Evolutionary conservation across 169 alveolate genomes (phyloP), one percentile per base, ranked within the genome.

Genomic region (Plasmodium relictum): DNA sequence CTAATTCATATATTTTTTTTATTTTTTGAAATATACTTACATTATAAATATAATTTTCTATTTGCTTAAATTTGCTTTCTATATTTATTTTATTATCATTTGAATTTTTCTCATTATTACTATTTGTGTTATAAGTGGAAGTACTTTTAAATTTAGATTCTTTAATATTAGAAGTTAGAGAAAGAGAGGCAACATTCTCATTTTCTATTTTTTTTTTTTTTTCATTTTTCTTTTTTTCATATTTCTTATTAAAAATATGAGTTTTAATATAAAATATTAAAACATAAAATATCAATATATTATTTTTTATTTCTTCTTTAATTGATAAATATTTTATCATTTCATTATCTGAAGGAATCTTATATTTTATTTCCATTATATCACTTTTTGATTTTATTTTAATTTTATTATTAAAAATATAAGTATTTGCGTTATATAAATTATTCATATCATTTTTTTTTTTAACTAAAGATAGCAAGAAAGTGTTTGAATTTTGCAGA

Each of bases 261-360:
- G 24, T 54, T 41, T 56, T 45, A 14, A 78, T 78, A 18, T 78
- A 45, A 78, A 63, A 50, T 22, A 65, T 24, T 50, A 78, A 69
- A 24, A 78, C 39, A 65, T 78, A 78, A 63, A 78, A 78, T 14
- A 78, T 42, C 16, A 78, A 58, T 54, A 78, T 66, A 16, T 45
- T 65, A 65, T 78, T 78, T 65, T 78, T 78, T 18, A 78, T 78
- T 37, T 78, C 89, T 42, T 78, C 89, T 42, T 78, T 78, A 14
- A 58, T 14, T 39, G 26, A 20, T 12, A 78, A 58, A 24, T 78
- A 78, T 10, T 52, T 52, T 16, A 78, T 63, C 76, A 66, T 78
- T n/a, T 78, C 78, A n/a, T 59, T 78, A 37, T 52, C 68, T 42
- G 78, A 2, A 20, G 74, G 18, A n/a, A 52, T 9, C 8, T 68